Base-by-base conservation (phyloP, 306 rosid species). In the Casuarina glauca region DNA sequence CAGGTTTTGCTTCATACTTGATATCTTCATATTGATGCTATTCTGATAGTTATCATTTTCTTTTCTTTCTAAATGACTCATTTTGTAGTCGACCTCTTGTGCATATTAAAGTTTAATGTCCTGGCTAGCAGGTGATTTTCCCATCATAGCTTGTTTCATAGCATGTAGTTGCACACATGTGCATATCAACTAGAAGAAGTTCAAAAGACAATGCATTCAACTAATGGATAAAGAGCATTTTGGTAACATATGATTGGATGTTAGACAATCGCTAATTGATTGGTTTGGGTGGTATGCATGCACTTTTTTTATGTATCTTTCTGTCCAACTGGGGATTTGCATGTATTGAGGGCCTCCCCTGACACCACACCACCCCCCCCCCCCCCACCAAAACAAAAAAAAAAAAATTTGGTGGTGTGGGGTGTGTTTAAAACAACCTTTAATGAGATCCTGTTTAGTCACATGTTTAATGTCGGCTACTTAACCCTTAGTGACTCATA, bases 1-100 rank as follows among this genome's bases (percentile, higher is more conserved):
- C 99, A 96, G 99, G 99, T 93, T 90, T 85, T 90, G 66, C 80
- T 89, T 87, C 74, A 35, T 43, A 11, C 82, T 90, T 74, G 78
- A 69, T 78, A 57, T 81, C 83, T 75, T 72, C 81, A 46, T 76
- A 54, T 70, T 67, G 80, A 38, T 75, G 83, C 70, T 72, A 49
- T 44, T 69, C 68, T 75, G 50, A 51, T n/a, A 53, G 5, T 57
- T 69, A 76, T 84, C 52, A 76, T 83, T 48, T 69, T 88, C 61
- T 74, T 81, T 86, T 79, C 74, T 76, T 43, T 70, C 69, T 67
- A 43, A 16, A 67, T 36, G 71, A 55, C 83, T 17, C 11, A 42
- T 26, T 39, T 81, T 66, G 38, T 4, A 55, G 19, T 58, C 64
- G 48, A 16, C 57, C 42, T 35, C 74, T 61, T 58, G 54, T 76